Conservation (phyloP, 257 asterid species). For the Anisodus acutangulus region DNA sequence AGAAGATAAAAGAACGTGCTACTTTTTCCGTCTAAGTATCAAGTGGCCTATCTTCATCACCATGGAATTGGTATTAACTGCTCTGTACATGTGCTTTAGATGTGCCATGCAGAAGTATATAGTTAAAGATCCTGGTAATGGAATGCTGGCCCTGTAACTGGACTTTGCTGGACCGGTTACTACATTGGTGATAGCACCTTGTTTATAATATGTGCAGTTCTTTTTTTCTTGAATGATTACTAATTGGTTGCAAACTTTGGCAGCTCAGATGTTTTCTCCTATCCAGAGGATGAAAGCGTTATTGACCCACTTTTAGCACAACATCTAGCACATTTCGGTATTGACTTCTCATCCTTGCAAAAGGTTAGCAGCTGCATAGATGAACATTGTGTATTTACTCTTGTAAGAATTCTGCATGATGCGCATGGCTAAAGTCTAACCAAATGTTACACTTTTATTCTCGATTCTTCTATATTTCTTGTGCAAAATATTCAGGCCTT, state of each 20-base stretch:
- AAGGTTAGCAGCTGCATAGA: constrained; percentile 60
- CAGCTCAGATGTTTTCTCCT: constrained; percentile 99
- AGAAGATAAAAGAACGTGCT: not conserved
- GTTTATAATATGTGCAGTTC: not conserved
- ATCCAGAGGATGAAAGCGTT: constrained; percentile 93
- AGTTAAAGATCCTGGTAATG: not conserved
- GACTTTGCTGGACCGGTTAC: not conserved
- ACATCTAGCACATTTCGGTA: constrained; percentile 94
- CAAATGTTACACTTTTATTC: not conserved
- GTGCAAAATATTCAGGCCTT: not conserved
- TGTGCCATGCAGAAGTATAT: not conserved
- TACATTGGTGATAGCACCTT: constrained; percentile 18
- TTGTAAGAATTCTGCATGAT: constrained; percentile 1
- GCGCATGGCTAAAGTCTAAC: not conserved
- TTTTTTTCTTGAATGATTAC: not conserved
- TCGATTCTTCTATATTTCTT: constrained; percentile 5
- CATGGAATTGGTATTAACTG: not conserved
- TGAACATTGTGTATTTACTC: not conserved
- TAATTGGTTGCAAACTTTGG: constrained; percentile 73
- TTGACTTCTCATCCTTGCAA: constrained; percentile 92
- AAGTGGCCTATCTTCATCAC: constrained; percentile 14
- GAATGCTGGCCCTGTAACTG: constrained; percentile 12
- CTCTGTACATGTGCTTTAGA: not conserved
- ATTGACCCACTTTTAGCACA: constrained; percentile 92
- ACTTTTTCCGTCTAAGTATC: not conserved